A percentile compares a stretch with the other conserved stretches of the same genome.
phyloP scores from a whole-genome alignment of 768 basidiomycete genomes.

The Trametes meyenii region DNA sequence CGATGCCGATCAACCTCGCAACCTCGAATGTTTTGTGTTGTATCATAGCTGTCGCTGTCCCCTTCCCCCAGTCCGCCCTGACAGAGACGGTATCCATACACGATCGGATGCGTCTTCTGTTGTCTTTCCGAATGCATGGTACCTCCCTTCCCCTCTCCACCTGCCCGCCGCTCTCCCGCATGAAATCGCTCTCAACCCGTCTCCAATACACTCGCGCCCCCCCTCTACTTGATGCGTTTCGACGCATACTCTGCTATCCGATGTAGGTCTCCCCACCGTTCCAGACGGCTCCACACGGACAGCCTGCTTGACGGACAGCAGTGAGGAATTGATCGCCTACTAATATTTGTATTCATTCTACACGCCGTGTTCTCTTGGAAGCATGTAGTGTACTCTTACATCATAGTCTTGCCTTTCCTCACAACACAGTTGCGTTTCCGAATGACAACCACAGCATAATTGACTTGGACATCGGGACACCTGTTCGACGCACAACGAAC shows the following conservation, averaged over 20 bases:
- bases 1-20: background rate
- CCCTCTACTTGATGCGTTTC: too few relatives aligned
- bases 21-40: conserved; percentile 2
- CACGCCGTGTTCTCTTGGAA: too few relatives aligned
- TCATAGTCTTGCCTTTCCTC: too few relatives aligned
- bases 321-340: background rate
- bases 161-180: too few relatives aligned
- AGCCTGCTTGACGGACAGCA: conserved; percentile 13
- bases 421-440: too few relatives aligned
- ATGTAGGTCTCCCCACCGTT: background rate
- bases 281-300: conserved; percentile 1
- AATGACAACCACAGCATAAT: too few relatives aligned
- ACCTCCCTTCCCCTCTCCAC: background rate
- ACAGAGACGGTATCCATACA: background rate
- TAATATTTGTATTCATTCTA: background rate
- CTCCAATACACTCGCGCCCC: too few relatives aligned
- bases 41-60: background rate
- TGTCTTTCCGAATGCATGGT: background rate
- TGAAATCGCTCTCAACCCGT: too few relatives aligned
- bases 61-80: background rate
- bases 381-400: too few relatives aligned
- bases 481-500: too few relatives aligned
- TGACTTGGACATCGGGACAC: too few relatives aligned
- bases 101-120: background rate
- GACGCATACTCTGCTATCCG: too few relatives aligned